These are phyloP conservation scores for Termitomyces sp. DNA, from an alignment of 768 basidiomycete species.

Conservation along the genomic window DNA sequence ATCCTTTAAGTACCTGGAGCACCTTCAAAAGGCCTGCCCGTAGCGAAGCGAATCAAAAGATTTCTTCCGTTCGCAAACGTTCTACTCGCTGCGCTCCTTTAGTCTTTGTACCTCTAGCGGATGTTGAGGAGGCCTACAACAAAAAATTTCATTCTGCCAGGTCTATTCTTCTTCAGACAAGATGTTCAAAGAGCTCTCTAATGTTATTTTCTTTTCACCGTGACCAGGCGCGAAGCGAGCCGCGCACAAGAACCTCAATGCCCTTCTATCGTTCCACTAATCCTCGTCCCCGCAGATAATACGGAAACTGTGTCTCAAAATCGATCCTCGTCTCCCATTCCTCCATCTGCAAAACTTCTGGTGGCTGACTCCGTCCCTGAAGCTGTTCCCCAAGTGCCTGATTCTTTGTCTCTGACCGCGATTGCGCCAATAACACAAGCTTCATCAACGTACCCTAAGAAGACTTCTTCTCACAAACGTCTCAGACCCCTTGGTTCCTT, in stretches of 20 bases:
- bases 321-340: background rate
- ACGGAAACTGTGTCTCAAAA: background rate
- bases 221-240: background rate
- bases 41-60: background rate
- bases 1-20: conserved; percentile 12
- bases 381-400: background rate
- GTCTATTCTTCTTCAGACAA: background rate
- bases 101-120: conserved; percentile 21
- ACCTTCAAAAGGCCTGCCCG: background rate
- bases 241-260: background rate
- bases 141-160: conserved; percentile 2
- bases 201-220: background rate
- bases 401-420: background rate
- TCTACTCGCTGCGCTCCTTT: conserved; percentile 18
- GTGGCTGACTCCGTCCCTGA: background rate
- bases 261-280: background rate
- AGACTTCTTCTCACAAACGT: conserved; percentile 9
- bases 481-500: conserved; percentile 29
- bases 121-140: conserved; percentile 20
- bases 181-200: background rate
- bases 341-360: background rate
- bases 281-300: background rate
- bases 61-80: background rate
- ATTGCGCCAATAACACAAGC: background rate
- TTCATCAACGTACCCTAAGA: background rate